These are phyloP conservation scores for Rugosomyces carneus DNA, from an alignment of 1,284 basidiomycete genomes.

Conservation along the genomic window DNA sequence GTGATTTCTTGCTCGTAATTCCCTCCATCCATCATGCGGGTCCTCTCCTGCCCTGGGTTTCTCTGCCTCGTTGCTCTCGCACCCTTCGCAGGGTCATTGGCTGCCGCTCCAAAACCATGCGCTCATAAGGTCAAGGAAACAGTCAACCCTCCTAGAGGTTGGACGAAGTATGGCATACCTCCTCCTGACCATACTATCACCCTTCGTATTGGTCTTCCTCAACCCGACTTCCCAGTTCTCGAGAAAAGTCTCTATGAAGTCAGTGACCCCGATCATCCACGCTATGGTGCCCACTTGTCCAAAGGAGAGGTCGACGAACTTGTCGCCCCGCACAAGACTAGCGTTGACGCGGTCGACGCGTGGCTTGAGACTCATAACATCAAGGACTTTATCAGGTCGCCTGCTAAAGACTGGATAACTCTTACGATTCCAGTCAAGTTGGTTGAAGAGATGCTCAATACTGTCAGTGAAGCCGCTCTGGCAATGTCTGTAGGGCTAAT, in stretches of 20 bases:
- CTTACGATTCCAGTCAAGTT: constrained; percentile 51
- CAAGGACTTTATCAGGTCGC: constrained; percentile 41
- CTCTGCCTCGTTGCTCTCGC: constrained; percentile 12
- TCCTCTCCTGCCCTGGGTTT: constrained; percentile 9
- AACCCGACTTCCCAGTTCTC: constrained; percentile 52
- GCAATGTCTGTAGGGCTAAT: neutral
- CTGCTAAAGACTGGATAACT: constrained; percentile 65
- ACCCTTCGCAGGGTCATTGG: constrained; percentile 15
- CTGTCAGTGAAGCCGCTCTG: constrained; percentile 40
- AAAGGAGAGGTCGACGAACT: constrained; percentile 57
- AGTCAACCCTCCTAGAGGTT: constrained; percentile 42
- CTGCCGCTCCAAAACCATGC: constrained; percentile 8
- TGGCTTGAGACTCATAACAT: constrained; percentile 61
- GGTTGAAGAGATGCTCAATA: constrained; percentile 64
- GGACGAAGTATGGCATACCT: constrained; percentile 40
- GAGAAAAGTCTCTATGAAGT: constrained; percentile 62
- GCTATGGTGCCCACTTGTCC: constrained; percentile 64
- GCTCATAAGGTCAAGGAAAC: constrained; percentile 29
- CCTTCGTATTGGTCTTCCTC: constrained; percentile 62
- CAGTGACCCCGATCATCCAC: constrained; percentile 55
- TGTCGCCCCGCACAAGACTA: constrained; percentile 51
- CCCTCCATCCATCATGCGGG: constrained; percentile 7
- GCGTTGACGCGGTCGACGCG: constrained; percentile 45
- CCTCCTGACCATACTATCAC: constrained; percentile 43
- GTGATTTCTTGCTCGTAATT: neutral